Evolutionary conservation across 2,329 filamentous ascomycete species (phyloP).

Genomic region (Nigrospora sphaerica): DNA sequence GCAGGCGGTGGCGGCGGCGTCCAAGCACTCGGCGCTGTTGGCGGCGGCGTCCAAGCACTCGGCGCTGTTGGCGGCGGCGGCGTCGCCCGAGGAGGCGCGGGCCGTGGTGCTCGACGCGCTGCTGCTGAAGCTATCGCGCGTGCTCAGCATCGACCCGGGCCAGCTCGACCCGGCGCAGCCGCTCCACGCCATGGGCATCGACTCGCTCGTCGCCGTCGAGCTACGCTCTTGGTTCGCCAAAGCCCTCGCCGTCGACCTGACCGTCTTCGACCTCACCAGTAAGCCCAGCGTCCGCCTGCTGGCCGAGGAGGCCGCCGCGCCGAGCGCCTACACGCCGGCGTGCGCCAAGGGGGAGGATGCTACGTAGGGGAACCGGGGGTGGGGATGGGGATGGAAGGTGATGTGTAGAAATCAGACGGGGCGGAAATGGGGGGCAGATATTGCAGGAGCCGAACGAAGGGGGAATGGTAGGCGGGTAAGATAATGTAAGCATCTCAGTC

Average conservation of each 20-base stretch:
- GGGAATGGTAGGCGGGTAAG: too few species aligned
- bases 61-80: constrained; percentile 11
- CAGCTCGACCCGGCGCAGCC: constrained; percentile 12
- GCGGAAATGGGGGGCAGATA: too few species aligned
- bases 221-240: constrained; percentile 15
- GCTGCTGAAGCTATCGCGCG: constrained; percentile 14
- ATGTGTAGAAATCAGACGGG: too few species aligned
- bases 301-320: constrained; percentile 12
- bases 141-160: constrained; percentile 13
- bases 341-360: background rate
- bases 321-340: constrained; percentile 12
- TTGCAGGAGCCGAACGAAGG: too few species aligned
- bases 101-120: constrained; percentile 15
- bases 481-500: too few species aligned
- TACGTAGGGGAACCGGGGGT: too few species aligned
- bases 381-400: too few species aligned
- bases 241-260: constrained; percentile 14
- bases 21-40: constrained; percentile 10
- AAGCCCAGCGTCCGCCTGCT: constrained; percentile 14
- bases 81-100: constrained; percentile 12
- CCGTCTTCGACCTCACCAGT: constrained; percentile 17
- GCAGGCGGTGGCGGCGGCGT: constrained; percentile 3
- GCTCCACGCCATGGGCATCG: constrained; percentile 15
- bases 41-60: constrained; percentile 7
- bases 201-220: constrained; percentile 17